Evolutionary conservation across 1,139 yeast species (phyloP).

Genomic region (Yamadazyma atmosphaerica): DNA sequence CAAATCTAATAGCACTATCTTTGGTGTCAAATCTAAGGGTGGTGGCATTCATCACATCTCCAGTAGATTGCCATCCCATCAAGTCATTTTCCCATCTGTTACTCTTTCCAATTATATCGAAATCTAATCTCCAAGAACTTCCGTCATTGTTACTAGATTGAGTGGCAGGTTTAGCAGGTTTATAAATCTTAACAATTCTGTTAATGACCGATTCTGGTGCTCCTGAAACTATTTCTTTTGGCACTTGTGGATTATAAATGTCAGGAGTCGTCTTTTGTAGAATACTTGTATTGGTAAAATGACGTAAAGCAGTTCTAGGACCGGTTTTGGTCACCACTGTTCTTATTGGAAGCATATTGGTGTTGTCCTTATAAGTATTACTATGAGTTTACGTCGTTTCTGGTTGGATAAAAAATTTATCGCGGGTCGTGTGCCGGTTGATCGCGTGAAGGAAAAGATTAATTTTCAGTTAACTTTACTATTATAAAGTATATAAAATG

Average conservation of each 20-base stretch:
- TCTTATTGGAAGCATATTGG: not conserved
- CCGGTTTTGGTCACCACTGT: not conserved
- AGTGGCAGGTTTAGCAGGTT: conserved; percentile 79
- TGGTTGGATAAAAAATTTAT: conserved; percentile 1
- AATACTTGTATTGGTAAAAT: conserved; percentile 19
- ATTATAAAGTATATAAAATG: no score
- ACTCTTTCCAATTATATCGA: conserved; percentile 78
- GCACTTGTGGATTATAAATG: conserved; percentile 24
- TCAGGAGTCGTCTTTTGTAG: conserved; percentile 20
- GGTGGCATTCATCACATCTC: conserved; percentile 89
- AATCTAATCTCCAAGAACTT: conserved; percentile 72
- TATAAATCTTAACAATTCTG: conserved; percentile 75
- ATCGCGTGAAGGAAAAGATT: no score
- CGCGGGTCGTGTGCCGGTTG: not conserved
- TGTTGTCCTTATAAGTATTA: not conserved
- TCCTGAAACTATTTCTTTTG: conserved; percentile 71
- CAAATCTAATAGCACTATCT: conserved; percentile 78
- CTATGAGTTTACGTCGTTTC: not conserved
- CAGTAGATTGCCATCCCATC: conserved; percentile 81
- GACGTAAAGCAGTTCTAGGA: conserved; percentile 15
- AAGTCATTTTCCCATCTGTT: conserved; percentile 90
- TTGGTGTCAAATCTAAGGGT: conserved; percentile 70
- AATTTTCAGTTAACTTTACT: no score
- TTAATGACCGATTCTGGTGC: conserved; percentile 71
- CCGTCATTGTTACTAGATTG: conserved; percentile 68